These are phyloP conservation scores for Ceratobasidium sp. DNA, from an alignment of 1,284 basidiomycete genomes.

Conservation along the genomic window DNA sequence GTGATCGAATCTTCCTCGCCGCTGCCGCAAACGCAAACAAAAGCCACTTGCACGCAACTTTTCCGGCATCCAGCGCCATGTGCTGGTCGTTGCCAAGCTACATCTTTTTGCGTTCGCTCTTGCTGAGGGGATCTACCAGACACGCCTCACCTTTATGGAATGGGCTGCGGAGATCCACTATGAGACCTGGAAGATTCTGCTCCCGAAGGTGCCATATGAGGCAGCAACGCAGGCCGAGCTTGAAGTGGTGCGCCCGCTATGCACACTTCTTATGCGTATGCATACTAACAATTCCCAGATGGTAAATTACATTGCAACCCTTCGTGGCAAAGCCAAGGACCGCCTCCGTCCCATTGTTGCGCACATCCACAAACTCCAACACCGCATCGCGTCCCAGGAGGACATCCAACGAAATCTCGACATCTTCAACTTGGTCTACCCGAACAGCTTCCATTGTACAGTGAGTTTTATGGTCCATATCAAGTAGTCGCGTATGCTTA, in stretches of 20 bases:
- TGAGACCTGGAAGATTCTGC: background rate
- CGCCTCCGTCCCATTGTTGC: background rate
- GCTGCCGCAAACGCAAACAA: constrained; percentile 21
- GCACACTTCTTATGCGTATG: background rate
- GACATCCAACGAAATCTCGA: constrained; percentile 16
- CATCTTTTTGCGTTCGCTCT: constrained; percentile 11
- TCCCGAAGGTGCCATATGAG: background rate
- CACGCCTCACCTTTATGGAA: background rate
- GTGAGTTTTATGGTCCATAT: too few relatives aligned
- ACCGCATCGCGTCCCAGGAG: background rate
- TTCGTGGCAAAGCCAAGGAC: constrained; percentile 10
- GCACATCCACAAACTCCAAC: background rate
- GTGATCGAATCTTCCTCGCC: background rate
- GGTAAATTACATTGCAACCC: constrained; percentile 23
- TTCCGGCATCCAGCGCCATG: background rate
- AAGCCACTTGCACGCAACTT: constrained; percentile 29
- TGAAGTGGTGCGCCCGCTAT: background rate
- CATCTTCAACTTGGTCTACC: background rate
- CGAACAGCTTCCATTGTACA: constrained; percentile 22
- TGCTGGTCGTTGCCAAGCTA: constrained; percentile 9
- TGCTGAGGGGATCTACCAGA: constrained; percentile 19
- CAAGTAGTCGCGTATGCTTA: too few relatives aligned
- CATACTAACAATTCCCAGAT: constrained; percentile 1
- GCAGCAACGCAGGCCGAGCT: background rate
- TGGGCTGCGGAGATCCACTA: constrained; percentile 3